Evolutionary conservation across 805 yeast genomes (phyloP).

Genomic region (Candida michaelii): DNA sequence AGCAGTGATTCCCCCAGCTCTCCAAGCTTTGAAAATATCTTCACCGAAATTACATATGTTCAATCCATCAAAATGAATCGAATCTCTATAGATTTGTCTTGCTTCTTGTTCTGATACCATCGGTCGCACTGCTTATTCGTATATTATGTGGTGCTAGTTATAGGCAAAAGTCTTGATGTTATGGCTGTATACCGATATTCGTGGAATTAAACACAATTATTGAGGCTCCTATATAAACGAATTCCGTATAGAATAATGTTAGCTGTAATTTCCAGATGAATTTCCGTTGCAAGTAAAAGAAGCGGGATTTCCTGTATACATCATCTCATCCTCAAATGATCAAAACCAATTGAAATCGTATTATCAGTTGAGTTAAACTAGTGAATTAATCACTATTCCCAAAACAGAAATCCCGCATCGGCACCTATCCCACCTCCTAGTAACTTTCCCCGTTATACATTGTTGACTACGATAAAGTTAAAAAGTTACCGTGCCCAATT

Average conservation of each 20-base stretch:
- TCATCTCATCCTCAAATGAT: background rate
- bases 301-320: background rate
- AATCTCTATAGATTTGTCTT: slow-evolving; percentile 9
- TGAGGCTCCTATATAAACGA: too few species aligned
- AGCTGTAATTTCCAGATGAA: background rate
- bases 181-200: too few species aligned
- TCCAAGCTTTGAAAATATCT: slow-evolving; percentile 13
- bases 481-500: background rate
- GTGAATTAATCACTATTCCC: background rate
- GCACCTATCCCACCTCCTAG: too few species aligned
- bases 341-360: background rate
- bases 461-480: background rate
- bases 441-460: too few species aligned
- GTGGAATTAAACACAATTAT: too few species aligned
- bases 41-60: slow-evolving; percentile 14
- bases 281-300: background rate
- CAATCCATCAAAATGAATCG: slow-evolving; percentile 13
- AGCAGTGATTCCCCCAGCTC: slow-evolving; percentile 13
- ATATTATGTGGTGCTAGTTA: background rate
- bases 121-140: background rate
- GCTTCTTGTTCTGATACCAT: slow-evolving; percentile 14
- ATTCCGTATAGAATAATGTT: too few species aligned
- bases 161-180: background rate
- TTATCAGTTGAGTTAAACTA: too few species aligned
- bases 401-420: background rate